Base-by-base conservation (phyloP, 768 basidiomycete species). In the Cantharellus cinnabarinus region DNA sequence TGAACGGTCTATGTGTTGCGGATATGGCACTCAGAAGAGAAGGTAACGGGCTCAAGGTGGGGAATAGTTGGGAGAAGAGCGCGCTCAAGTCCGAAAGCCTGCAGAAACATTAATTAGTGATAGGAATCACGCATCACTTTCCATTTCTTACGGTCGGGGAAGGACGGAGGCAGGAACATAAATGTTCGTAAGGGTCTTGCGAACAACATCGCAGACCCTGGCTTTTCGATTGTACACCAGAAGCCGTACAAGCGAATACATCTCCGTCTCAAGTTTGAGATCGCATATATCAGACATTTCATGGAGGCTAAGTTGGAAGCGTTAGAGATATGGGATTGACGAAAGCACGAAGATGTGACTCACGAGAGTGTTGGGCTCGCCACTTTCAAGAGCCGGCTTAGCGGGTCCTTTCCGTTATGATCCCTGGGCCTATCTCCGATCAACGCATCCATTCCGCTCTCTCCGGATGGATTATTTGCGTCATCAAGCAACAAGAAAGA, bases 241-340 rank as follows among this genome's bases (percentile, higher is more conserved):
- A 79, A 90, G 90, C 15, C 89, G 79, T 4, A 94, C 93, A n/a
- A 86, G 80, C 0, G 90, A 87, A 66, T 85, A 87, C 0, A 94
- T 76, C 64, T 94, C 88, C 0, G 78, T 73, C 63, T 89, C 81
- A 4, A 89, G 71, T 63, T 90, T 82, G 80, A 88, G 88, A 60
- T 89, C 87, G 44, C 93, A 71, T 41, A 87, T 67, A 66, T 76
- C 81, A 2, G 83, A 83, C 75, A 90, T 81, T 63, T 89, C 87
- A 10, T 79, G 79, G 41, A 91, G 73, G 51, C 85, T 88, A 62
- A 4, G 53, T 5, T 52, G 42, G 3, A 56, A 10, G 40, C 29
- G 42, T 52, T n/a, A 58, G 35, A 58, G 41, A 34, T 61, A 58
- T 5, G 5, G 29, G 7, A 57, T n/a, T 41, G 29, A 42, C 42